Conservation (phyloP, 2,329 filamentous ascomycete genomes). For the Ophiostoma quercus region DNA sequence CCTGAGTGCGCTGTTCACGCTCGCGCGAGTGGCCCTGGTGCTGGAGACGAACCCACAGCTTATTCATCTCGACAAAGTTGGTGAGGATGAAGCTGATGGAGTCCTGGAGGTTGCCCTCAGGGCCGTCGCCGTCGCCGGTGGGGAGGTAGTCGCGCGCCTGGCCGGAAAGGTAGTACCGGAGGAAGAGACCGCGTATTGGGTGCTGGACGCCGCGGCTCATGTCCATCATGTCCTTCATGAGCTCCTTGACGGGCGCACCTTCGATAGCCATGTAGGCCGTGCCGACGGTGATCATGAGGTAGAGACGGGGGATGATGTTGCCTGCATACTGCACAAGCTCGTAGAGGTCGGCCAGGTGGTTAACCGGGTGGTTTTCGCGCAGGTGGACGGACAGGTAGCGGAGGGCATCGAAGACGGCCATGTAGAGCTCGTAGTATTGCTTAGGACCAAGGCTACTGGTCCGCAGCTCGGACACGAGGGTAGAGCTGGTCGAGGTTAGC, state of each 20-base stretch:
- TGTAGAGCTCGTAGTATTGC: slow-evolving; percentile 99
- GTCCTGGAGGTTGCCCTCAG: slow-evolving; percentile 92
- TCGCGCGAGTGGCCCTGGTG: slow-evolving; percentile 96
- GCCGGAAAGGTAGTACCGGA: slow-evolving; percentile 92
- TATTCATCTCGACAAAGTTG: slow-evolving; percentile 99
- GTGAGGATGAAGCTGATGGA: slow-evolving; percentile 97
- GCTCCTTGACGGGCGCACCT: slow-evolving; percentile 97
- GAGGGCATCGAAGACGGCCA: slow-evolving; percentile 96
- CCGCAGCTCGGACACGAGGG: slow-evolving; percentile 93
- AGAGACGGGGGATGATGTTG: slow-evolving; percentile 92
- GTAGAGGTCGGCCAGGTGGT: slow-evolving; percentile 96
- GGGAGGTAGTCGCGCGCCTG: slow-evolving; percentile 89
- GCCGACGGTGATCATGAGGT: slow-evolving; percentile 98
- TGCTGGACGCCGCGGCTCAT: slow-evolving; percentile 98
- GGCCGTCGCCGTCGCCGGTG: slow-evolving; percentile 74
- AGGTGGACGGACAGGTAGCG: slow-evolving; percentile 95
- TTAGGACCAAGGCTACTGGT: slow-evolving; percentile 97
- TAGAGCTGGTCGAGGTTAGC: slow-evolving; percentile 61
- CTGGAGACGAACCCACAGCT: slow-evolving; percentile 95
- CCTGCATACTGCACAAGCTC: slow-evolving; percentile 93
- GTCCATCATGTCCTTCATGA: slow-evolving; percentile 99
- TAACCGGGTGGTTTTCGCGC: slow-evolving; percentile 93
- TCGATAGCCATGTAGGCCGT: slow-evolving; percentile 99
- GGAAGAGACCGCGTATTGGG: slow-evolving; percentile 87
- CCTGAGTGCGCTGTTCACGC: slow-evolving; percentile 85